Evolutionary conservation across 768 basidiomycete species (phyloP), one percentile per base, ranked within the genome.

Genomic region (Suillus variegatus): DNA sequence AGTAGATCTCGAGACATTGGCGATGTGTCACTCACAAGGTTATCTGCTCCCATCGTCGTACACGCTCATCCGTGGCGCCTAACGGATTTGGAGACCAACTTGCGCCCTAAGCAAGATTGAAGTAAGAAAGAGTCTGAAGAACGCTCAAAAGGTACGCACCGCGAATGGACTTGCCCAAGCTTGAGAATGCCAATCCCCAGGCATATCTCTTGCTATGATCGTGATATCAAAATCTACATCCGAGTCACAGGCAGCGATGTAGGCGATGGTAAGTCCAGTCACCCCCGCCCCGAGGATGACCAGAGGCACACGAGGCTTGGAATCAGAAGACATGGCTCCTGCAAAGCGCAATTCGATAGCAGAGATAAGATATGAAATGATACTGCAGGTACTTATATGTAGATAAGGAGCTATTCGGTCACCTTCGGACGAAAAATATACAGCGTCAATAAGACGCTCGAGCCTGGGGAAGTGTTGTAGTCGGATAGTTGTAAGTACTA

Each of bases 101-200:
- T 35, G 82, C 83, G n/a, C 82, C 83, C 83, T 84, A 61, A 2
- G 3, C n/a, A 38, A 54, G 52, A n/a, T 13, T 14, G 20, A 36
- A 66, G 20, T 46, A 61, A 52, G 20, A 16, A 22, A 52, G 54
- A 22, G 49, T 22, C 44, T 35, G 16, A 22, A n/a, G 64, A n/a
- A 14, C 20, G 44, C 64, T 28, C 44, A 16, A 38, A 13, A 51
- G 14, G 40, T 47, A 72, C 81, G 63, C 65, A 83, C 84, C 63
- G 84, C 84, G 73, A 82, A 85, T 22, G 84, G 83, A 63, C 81
- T 84, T 7, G 84, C 77, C 74, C 81, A 85, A 6, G 77, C 81
- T 61, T 82, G 82, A 6, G 82, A 84, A 57, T 76, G 74, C 71
- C 73, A 73, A 56, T 76, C 77, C 44, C 75, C 70, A 2, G 78